Percentiles rank a stretch among this genome's conserved stretches.
These are phyloP conservation scores for Colletotrichum chrysophilum DNA, from an alignment of 2,329 filamentous ascomycete species.

Conservation along the genomic window DNA sequence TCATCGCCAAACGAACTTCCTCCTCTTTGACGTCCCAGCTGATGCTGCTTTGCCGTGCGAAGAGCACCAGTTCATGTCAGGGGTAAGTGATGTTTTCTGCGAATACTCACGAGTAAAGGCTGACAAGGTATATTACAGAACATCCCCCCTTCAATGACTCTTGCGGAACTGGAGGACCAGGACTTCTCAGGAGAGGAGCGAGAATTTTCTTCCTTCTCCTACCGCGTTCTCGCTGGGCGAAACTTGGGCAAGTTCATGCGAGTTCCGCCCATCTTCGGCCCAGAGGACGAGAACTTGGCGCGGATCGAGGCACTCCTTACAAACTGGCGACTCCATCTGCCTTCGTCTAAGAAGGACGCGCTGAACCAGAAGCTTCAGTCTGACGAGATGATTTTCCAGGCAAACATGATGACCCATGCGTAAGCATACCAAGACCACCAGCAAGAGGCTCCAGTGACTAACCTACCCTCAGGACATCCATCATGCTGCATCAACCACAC, in stretches of 20 bases:
- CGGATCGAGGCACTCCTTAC: conserved; percentile 59
- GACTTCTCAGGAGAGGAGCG: conserved; percentile 75
- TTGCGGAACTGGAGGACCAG: conserved; percentile 77
- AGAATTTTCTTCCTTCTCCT: conserved; percentile 83
- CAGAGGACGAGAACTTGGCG: conserved; percentile 57
- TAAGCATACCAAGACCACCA: conserved; percentile 32
- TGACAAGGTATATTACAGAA: conserved; percentile 41
- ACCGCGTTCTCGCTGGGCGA: conserved; percentile 80
- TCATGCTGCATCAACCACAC: conserved; percentile 80
- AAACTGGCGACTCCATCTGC: conserved; percentile 84
- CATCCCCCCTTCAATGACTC: conserved; percentile 63
- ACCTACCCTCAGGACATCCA: conserved; percentile 56
- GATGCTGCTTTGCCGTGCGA: conserved; percentile 83
- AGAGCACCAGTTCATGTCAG: conserved; percentile 71
- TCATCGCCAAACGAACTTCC: conserved; percentile 72
- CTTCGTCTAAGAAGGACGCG: conserved; percentile 72
- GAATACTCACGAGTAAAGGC: background rate
- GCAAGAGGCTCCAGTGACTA: background rate
- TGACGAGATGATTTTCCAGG: conserved; percentile 93
- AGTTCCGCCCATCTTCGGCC: conserved; percentile 54
- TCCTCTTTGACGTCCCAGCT: conserved; percentile 69
- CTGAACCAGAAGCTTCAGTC: conserved; percentile 73
- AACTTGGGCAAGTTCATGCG: conserved; percentile 80
- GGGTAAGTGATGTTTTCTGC: conserved; percentile 48
- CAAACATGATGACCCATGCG: conserved; percentile 77